Evolutionary conservation across 768 basidiomycete genomes (phyloP), one percentile per base, ranked within the genome.

Genomic region (Epithele typhae): DNA sequence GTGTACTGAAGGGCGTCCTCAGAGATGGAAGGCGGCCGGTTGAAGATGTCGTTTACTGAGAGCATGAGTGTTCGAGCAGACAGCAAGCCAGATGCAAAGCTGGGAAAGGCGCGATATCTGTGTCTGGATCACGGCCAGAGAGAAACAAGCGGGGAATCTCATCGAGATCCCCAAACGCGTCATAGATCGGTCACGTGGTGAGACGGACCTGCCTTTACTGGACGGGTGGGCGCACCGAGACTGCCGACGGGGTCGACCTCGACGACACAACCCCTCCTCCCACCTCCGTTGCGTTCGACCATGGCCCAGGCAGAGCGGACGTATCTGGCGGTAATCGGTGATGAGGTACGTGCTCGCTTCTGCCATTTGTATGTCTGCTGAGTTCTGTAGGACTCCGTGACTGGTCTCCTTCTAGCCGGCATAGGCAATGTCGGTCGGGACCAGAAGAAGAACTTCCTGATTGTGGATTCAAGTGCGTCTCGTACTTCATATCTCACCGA

Each of bases 361-460:
- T 14, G 1, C 2, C 2, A 4, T 32, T 25, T 10, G 5, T 41
- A 36, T 36, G 18, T 32, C 45, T 53, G 43, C 51, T 33, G 42
- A 45, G 18, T 3, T 3, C 23, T 45, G 19, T 59, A 99, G 95
- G 96, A 99, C 71, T 92, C 95, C 3, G 90, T 98, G 52, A 98
- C 96, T 0, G 96, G 96, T 34, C 77, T 98, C 14, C 77, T 99
- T 34, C 77, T 99, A 39, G 96, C 96, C 5, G 96, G 96, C 27
- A 79, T 98, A 37, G 96, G 96, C 0, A 88, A 99, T 65, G 75
- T 97, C 52, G 84, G 86, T 57, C 82, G 87, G 48, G 78, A 87
- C 36, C 90, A 92, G 71, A 90, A 87, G 76, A 96, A 96, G 85
- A 99, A 97, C 72, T 98, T 99, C 66, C 73, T 98, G 37, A 82